Percentiles rank a stretch among this genome's conserved stretches.
Conservation (phyloP, 148 eudicot species). For the Drosera capensis region DNA sequence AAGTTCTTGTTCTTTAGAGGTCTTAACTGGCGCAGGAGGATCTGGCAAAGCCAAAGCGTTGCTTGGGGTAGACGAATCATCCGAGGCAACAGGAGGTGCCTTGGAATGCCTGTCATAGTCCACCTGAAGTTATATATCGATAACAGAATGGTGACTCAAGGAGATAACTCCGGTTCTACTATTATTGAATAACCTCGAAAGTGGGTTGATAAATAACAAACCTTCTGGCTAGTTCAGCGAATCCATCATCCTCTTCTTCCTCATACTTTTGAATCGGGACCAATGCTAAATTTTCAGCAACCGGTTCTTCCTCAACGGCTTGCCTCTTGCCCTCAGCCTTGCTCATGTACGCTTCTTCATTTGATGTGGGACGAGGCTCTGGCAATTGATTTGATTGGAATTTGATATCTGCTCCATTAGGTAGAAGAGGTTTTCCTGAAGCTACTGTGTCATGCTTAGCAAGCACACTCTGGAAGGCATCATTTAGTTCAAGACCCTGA, state of each 20-base stretch:
- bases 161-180: neutral
- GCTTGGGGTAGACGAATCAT: slow-evolving; percentile 12
- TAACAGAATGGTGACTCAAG: neutral
- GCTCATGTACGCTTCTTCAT: slow-evolving; percentile 3
- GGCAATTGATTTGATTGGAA: slow-evolving; percentile 9
- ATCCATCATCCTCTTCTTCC: slow-evolving; percentile 88
- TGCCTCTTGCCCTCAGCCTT: neutral
- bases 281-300: slow-evolving; percentile 12
- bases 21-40: slow-evolving; percentile 35
- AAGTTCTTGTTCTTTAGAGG: slow-evolving; percentile 52
- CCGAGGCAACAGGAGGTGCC: slow-evolving; percentile 4
- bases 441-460: slow-evolving; percentile 83
- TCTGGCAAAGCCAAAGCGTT: slow-evolving; percentile 52
- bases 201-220: slow-evolving; percentile 4
- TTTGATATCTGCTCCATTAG: slow-evolving; percentile 12
- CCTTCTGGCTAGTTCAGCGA: slow-evolving; percentile 69
- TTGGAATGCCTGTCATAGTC: slow-evolving; percentile 17
- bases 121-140: slow-evolving; percentile 1
- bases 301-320: slow-evolving; percentile 5
- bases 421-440: slow-evolving; percentile 56
- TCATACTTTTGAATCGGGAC: slow-evolving; percentile 25
- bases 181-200: neutral
- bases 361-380: slow-evolving; percentile 15
- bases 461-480: slow-evolving; percentile 58
- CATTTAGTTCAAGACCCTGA: slow-evolving; percentile 82